Evolutionary conservation across 2,329 filamentous ascomycete genomes (phyloP), one percentile per base, ranked within the genome.

Genomic region (Monilinia polystroma): DNA sequence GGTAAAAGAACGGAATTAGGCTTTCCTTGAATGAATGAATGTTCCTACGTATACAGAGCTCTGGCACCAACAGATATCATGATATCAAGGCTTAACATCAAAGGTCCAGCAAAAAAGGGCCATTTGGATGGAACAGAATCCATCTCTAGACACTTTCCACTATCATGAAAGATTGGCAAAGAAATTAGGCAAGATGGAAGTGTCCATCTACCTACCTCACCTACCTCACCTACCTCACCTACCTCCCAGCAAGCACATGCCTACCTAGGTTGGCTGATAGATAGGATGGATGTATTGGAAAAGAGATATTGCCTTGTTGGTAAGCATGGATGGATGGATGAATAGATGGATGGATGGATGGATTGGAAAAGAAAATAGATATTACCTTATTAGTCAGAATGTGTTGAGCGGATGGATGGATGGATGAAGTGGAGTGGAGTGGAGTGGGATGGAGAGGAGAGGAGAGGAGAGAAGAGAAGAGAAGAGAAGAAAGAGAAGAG

Each of bases 21-120:
- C 54, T n/a, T 56, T 56, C 35, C 43, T 49, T 6, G 4, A 35
- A 18, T n/a, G 23, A 23, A 23, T 23, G 23, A 23, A 23, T 23
- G 5, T 7, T n/a, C 45, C 45, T 47, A 20, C 43, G 1, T 29
- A 29, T 29, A 35, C 32, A 59, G 29, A 38, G 63, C 56, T 47
- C 32, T 65, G 63, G 43, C 57, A 49, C 57, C 43, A 60, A 38
- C 43, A 43, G 54, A 65, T 51, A 26, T 53, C 26, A 58, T 38
- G 49, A 32, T 65, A 32, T 59, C 52, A 65, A 65, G 43, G 63
- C 54, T 59, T 8, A 41, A n/a, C 11, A 58, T 58, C 29, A 58
- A 58, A 51, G n/a, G 23, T 52, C 54, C 56, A 45, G 43, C 47
- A 23, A 65, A 51, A 43, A 35, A 35, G 54, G 54, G 57, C 32